Evolutionary conservation across 75 land plant species (phyloP), one percentile per base, ranked within the genome.

Genomic region (Gnetum montanum): DNA sequence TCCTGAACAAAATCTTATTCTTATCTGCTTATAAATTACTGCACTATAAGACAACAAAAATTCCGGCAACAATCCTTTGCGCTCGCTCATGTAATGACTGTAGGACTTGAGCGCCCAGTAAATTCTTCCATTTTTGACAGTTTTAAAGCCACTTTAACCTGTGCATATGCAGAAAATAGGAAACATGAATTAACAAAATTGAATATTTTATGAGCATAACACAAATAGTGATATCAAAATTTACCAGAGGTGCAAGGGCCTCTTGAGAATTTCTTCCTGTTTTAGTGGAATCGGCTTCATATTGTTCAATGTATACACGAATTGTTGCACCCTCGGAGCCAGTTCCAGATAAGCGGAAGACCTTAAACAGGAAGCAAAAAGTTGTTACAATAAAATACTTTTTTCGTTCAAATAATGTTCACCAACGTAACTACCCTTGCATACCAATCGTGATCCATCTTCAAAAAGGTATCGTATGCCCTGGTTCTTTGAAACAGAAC

Each of bases 261-360:
- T 86, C 99, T 33, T 81, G 85, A 31, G 99, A 85, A 43, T 88
- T 85, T 45, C 79, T 71, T 6, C 88, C 91, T 4, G 65, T 90
- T 69, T 86, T 90, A 49, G 83, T 63, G 22, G 88, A 29, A 76
- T 86, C 89, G 3, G 80, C 66, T 66, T 80, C 85, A 46, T 90
- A 95, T 60, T 95, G 97, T 58, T 95, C 99, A 16, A 95, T 92
- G 63, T 95, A 95, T 43, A 95, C 62, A 49, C 99, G 78, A 65
- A 94, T 83, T 30, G 99, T 94, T 56, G 99, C 99, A 40, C 99
- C 96, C 31, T 58, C 96, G 10, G 99, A 94, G n/a, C 99, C 99
- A 45, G 99, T 94, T 35, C 99, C 99, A 48, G 99, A 95, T 15
- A 90, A 80, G 13, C 99, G 99, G 76, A 90, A 90, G 6, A 95